Base-by-base conservation (phyloP, 1,139 yeast species). In the Hemisphaericaspora xylanilytica region DNA sequence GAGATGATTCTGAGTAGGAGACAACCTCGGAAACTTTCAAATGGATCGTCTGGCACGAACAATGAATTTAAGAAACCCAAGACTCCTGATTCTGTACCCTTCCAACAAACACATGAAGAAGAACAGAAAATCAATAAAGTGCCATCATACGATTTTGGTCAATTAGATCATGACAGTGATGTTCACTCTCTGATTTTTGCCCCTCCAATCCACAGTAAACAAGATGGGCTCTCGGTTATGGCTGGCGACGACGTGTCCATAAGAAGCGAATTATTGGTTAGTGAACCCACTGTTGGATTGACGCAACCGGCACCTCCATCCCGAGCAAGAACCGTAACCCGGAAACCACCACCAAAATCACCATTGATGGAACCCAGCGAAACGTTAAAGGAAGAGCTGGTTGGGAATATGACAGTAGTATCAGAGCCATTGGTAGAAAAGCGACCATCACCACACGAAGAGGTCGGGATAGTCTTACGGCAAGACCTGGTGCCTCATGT, bases 1-100 rank as follows among this genome's bases (percentile, higher is more conserved):
- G 85, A 80, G 52, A 81, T 81, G 87, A 81, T 81, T 21, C 69
- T 77, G 37, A 77, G 66, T 35, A 63, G 88, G 51, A 63, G 85
- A 48, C 50, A 58, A 11, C 64, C 67, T 4, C 53, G 73, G 27
- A 54, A 53, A 45, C 38, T 55, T 20, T 49, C 50, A 27, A 48
- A 45, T 33, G 54, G 43, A 17, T 36, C 37, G 21, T 8, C 36
- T 26, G 16, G 12, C 14, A n/a, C 33, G 4, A 28, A 31, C 4
- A 25, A 20, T 11, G 35, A 37, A 20, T 14, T 33, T 3, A 32
- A 33, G 9, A 20, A 37, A 11, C 29, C 34, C 36, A 15, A 17
- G 15, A 17, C 24, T 29, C 35, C 35, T 10, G 32, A 29, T 11
- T n/a, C 32, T 3, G 2, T 11, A 17, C 15, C n/a, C 34, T 17